Conservation (phyloP, 257 asterid species). For the Capsicum chinense region DNA sequence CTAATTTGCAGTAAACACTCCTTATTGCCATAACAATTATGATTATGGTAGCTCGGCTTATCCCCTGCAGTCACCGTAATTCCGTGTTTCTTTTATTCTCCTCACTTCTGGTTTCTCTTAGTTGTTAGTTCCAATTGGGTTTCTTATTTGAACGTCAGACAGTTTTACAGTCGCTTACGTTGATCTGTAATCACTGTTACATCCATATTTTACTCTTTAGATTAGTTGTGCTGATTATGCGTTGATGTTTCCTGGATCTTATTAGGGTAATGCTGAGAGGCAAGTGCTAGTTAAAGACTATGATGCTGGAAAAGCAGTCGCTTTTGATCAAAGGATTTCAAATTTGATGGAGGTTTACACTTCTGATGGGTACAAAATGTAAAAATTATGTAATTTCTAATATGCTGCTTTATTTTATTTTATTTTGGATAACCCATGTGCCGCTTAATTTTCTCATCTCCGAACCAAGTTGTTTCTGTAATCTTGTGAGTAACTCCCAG, state of each 20-base stretch:
- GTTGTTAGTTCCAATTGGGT: conserved; percentile 4
- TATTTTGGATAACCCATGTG: neutral
- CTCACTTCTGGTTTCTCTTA: neutral
- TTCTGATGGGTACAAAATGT: conserved; percentile 86
- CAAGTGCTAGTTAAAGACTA: conserved; percentile 92
- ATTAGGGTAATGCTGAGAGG: conserved; percentile 80
- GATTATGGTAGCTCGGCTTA: neutral
- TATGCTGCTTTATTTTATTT: neutral
- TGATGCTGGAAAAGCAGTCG: conserved; percentile 67
- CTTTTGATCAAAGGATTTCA: conserved; percentile 70
- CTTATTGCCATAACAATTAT: neutral
- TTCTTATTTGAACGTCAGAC: conserved; percentile 7
- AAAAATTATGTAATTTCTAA: conserved; percentile 38
- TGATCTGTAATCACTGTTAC: conserved; percentile 17
- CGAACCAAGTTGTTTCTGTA: neutral
- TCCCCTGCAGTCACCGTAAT: neutral
- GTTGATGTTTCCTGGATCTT: conserved; percentile 11
- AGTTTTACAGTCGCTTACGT: neutral
- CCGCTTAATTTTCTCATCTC: neutral
- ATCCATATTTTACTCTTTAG: neutral
- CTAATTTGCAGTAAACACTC: neutral
- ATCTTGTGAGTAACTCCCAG: conserved; percentile 12
- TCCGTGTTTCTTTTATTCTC: neutral
- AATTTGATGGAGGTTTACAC: conserved; percentile 90
- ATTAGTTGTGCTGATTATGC: conserved; percentile 9